Conservation (phyloP, 805 yeast genomes). For the Kodamaea nitidulidarum region DNA sequence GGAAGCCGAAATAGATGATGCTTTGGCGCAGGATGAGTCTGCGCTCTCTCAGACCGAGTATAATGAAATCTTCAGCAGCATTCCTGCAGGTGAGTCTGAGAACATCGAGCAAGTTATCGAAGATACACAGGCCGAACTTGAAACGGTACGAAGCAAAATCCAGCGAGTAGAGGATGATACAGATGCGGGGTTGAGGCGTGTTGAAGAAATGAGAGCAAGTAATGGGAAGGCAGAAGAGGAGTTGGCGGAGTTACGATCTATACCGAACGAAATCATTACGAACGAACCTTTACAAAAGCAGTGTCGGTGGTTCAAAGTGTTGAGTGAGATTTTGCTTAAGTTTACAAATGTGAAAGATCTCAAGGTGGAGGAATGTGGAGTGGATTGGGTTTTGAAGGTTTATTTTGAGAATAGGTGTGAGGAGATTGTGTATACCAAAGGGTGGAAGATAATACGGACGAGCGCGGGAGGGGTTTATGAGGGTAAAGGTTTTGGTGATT, state of each 20-base stretch:
- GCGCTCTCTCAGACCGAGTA: constrained; percentile 3
- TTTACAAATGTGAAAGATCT: constrained; percentile 9
- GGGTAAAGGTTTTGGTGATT: not conserved
- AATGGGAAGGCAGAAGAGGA: not conserved
- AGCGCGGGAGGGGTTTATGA: not conserved
- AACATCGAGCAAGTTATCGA: constrained; percentile 4
- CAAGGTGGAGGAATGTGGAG: constrained; percentile 3
- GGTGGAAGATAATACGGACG: not conserved
- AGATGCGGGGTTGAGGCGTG: not conserved
- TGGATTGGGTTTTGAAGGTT: not conserved
- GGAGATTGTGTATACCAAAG: constrained; percentile 1
- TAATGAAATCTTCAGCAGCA: constrained; percentile 4
- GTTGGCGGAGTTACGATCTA: not conserved
- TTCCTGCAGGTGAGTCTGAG: constrained; percentile 3
- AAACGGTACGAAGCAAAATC: constrained; percentile 2
- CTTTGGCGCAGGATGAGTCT: constrained; percentile 11
- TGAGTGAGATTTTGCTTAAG: constrained; percentile 17
- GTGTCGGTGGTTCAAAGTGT: constrained; percentile 23
- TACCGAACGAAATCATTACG: not conserved
- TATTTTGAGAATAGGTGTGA: not conserved
- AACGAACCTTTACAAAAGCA: constrained; percentile 9
- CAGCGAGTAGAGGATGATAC: not conserved
- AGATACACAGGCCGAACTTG: constrained; percentile 10
- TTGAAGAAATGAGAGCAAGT: not conserved
- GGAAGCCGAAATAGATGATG: constrained; percentile 17